Evolutionary conservation across 2,329 filamentous ascomycete genomes (phyloP).

Genomic region (Cytospora leucostoma): DNA sequence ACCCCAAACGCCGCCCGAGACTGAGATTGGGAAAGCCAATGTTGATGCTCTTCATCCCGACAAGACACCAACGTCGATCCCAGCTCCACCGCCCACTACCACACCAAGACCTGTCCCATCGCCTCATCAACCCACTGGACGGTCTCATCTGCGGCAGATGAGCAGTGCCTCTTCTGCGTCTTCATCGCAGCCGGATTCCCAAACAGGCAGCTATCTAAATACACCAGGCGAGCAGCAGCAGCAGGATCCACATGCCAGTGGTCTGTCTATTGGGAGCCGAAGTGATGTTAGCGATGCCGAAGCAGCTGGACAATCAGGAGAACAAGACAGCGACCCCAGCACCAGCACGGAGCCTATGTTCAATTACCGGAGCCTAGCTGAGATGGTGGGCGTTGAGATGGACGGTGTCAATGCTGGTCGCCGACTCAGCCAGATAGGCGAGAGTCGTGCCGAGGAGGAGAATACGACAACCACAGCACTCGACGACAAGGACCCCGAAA

Average conservation of each 20-base stretch:
- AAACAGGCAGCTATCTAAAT: constrained; percentile 52
- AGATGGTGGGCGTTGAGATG: constrained; percentile 72
- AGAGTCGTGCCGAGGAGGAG: constrained; percentile 22
- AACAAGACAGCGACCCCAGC: constrained; percentile 51
- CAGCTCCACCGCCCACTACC: constrained; percentile 36
- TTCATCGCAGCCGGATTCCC: constrained; percentile 73
- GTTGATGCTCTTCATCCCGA: constrained; percentile 32
- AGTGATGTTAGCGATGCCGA: constrained; percentile 43
- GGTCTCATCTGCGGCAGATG: constrained; percentile 76
- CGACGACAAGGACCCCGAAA: constrained; percentile 28
- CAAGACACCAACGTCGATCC: constrained; percentile 26
- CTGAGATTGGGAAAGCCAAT: constrained; percentile 25
- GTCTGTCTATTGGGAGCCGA: constrained; percentile 51
- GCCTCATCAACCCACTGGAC: constrained; percentile 56
- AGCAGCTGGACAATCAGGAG: constrained; percentile 34
- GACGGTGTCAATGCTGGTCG: constrained; percentile 49
- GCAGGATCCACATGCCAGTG: constrained; percentile 55
- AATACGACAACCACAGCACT: constrained; percentile 8
- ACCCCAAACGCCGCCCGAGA: constrained; percentile 32
- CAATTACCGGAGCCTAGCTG: constrained; percentile 85
- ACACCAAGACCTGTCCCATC: constrained; percentile 49
- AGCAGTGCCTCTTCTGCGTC: constrained; percentile 84
- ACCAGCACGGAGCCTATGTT: constrained; percentile 75
- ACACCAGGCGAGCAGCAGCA: constrained; percentile 37
- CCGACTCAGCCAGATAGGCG: constrained; percentile 34